A percentile compares a stretch with the other conserved stretches of the same genome.
phyloP scores from a whole-genome alignment of 179 eudicot genomes.

The Pouteria campechiana region DNA sequence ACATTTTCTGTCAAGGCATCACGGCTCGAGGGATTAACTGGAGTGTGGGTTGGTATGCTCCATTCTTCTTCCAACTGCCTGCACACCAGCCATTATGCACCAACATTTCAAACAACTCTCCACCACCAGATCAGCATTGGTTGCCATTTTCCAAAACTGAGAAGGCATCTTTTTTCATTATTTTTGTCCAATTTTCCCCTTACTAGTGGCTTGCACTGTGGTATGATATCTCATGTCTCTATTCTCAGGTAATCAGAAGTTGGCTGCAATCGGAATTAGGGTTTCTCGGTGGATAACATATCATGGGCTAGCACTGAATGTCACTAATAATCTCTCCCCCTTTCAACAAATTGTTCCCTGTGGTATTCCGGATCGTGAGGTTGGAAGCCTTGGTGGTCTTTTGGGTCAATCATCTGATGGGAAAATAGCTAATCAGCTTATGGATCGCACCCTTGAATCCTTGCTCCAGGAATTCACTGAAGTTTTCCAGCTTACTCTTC shows the following conservation, averaged over 20 bases:
- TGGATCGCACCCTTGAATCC: constrained; percentile 36
- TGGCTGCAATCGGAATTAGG: constrained; percentile 79
- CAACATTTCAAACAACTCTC: too few species aligned
- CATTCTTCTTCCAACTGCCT: not conserved
- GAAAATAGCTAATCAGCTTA: constrained; percentile 27
- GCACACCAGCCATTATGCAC: too few species aligned
- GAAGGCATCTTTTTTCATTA: too few species aligned
- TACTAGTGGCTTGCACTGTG: too few species aligned
- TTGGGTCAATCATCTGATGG: constrained; percentile 18
- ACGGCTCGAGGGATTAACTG: constrained; percentile 63
- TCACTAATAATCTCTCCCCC: constrained; percentile 59
- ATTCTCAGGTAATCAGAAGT: constrained; percentile 64
- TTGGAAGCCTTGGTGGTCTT: constrained; percentile 68
- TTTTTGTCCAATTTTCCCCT: too few species aligned
- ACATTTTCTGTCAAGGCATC: constrained; percentile 61
- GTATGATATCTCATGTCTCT: too few species aligned
- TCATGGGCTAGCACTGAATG: constrained; percentile 89
- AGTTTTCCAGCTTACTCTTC: constrained; percentile 57
- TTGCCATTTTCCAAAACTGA: too few species aligned
- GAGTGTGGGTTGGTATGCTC: constrained; percentile 94
- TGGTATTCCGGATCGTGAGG: constrained; percentile 61
- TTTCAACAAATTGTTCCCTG: constrained; percentile 74
- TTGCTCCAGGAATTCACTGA: constrained; percentile 55
- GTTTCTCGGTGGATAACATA: constrained; percentile 72
- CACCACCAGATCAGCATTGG: too few species aligned